These are phyloP conservation scores for Cercospora sesami DNA, from an alignment of 2,329 filamentous ascomycete species.

Conservation along the genomic window DNA sequence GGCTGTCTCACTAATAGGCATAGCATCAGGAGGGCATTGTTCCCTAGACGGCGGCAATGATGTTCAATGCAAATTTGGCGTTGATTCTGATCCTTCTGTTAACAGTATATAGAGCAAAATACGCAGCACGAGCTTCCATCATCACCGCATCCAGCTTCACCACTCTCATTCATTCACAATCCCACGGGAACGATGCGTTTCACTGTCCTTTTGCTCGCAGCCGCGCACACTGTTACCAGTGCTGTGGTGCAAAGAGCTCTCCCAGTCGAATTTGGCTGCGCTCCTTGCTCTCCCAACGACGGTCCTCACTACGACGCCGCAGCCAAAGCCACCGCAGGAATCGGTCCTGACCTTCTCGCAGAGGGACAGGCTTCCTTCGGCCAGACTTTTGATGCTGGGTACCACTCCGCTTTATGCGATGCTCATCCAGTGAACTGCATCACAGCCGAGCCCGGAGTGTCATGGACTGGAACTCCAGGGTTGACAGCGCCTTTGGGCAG, in stretches of 20 bases:
- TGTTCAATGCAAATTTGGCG: no score
- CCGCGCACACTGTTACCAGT: slow-evolving; percentile 5
- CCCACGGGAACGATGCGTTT: neutral
- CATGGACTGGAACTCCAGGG: neutral
- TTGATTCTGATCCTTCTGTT: neutral
- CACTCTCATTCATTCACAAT: neutral
- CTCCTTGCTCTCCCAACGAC: neutral
- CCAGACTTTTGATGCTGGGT: neutral
- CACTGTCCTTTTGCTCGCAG: neutral
- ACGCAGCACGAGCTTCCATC: neutral
- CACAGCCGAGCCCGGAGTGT: neutral
- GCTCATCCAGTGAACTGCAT: neutral
- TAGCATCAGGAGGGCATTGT: no score
- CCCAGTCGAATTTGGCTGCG: neutral
- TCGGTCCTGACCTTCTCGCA: neutral
- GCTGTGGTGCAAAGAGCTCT: neutral
- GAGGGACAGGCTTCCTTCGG: neutral
- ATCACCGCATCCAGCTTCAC: neutral
- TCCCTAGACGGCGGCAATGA: no score
- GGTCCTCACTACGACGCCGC: neutral
- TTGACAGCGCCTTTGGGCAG: neutral
- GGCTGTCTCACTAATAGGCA: neutral
- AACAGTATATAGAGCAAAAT: neutral
- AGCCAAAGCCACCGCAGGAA: neutral
- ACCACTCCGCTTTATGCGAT: neutral